Evolutionary conservation across 176 grass and related monocot genomes (phyloP), one percentile per base, ranked within the genome.

Genomic region (Oryza glaberrima): DNA sequence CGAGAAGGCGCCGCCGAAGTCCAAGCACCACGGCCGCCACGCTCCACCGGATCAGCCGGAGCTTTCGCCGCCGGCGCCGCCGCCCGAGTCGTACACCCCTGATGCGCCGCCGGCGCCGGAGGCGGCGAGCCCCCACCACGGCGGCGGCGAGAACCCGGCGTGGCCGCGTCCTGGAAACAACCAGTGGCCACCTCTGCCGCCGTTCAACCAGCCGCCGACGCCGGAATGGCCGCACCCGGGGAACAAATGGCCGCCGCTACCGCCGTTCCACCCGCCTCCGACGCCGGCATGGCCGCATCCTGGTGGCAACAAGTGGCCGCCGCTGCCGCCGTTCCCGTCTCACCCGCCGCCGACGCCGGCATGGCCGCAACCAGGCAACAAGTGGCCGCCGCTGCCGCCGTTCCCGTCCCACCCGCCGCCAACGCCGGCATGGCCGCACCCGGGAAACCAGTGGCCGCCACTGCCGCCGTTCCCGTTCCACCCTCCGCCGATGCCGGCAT

Each of bases 11-110:
- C 76, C 77, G 70, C 81, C 82, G 16, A 56, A 56, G 51, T 56
- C 51, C 82, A 89, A 81, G 49, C 87, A 81, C 70, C 87, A 89
- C 38, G 69, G 36, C 10, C 70, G 46, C 65, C 82, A 41, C 41
- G n/a, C 82, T 15, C 77, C 88, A 1, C 77, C 70, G 3, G 60
- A 30, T 30, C 28, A 56, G 51, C 49, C 56, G 9, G 70, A 89
- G 23, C 36, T 23, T 12, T 73, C 81, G 45, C 87, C 80, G 9
- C 86, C 79, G 0, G 73, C 52, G 32, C 82, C 52, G 1, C 49
- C 67, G 13, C 76, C 83, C 4, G 49, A 52, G 15, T 16, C 49
- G 49, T 52, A 52, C 49, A 52, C 49, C 49, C 15, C 46, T 15
- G 47, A 75, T 2, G 25, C 14, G 9, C 25, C 44, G 25, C 25